Base-by-base conservation (phyloP, 768 basidiomycete species). In the Boletus subcaerulescens region DNA sequence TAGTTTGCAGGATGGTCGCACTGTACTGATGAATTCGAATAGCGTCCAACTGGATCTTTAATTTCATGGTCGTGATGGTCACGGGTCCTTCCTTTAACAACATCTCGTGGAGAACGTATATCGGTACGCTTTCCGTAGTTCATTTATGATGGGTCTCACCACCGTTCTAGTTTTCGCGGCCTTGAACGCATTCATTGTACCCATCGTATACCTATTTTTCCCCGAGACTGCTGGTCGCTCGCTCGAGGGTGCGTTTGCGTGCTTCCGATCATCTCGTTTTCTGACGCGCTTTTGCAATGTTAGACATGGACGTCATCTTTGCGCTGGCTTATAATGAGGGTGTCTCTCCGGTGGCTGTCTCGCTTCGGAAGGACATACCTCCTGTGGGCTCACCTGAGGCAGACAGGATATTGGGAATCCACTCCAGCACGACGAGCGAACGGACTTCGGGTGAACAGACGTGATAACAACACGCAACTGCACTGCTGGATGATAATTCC, bases 181-280 rank as follows among this genome's bases (percentile, higher is more conserved):
- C 0, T 63, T 84, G 45, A 84, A 84, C 55, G 81, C 82, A 5
- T 73, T 80, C 48, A 80, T 84, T 52, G 71, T 83, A 31, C 82
- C 82, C 20, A 60, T 77, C 17, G 80, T 84, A 4, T 85, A 84
- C 62, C 62, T 82, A 47, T 84, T 81, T 71, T 83, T 84, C 70
- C 83, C 75, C 56, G 83, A 84, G 70, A 85, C 83, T 4, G 77
- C 82, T 17, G 80, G 81, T 24, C 77, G 81, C 41, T 83, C 81
- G 0, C 66, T 84, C 15, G 82, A 84, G 71, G 82, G 76, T 74
- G 50, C n/a, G 63, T 64, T 10, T 14, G 10, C 24, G 4, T 32
- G 6, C 3, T 46, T 6, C 17, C 13, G 6, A 15, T 3, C 15
- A 12, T 0, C 1, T 29, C 9, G 10, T 11, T 3, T 43, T n/a